Evolutionary conservation across 2,329 filamentous ascomycete species (phyloP).

Genomic region (Exophiala sideris): DNA sequence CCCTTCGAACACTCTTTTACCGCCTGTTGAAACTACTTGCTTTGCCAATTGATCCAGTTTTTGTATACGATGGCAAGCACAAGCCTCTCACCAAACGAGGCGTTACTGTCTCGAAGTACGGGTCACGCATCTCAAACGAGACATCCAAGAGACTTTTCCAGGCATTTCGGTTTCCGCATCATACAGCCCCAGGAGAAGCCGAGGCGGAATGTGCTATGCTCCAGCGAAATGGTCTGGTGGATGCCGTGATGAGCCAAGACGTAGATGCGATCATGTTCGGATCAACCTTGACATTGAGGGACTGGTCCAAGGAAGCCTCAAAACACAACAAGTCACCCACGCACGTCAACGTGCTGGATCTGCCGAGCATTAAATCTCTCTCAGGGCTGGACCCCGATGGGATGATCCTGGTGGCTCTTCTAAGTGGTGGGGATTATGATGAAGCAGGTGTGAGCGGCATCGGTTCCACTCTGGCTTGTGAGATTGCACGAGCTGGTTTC

Average conservation of each 20-base stretch:
- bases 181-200: slow-evolving; percentile 89
- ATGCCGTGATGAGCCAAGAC: slow-evolving; percentile 93
- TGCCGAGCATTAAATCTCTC: slow-evolving; percentile 52
- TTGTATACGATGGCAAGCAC: slow-evolving; percentile 84
- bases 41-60: slow-evolving; percentile 78
- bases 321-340: slow-evolving; percentile 68
- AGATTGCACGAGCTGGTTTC: slow-evolving; percentile 85
- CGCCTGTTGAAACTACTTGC: slow-evolving; percentile 74
- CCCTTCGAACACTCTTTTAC: slow-evolving; percentile 88
- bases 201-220: slow-evolving; percentile 92
- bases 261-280: slow-evolving; percentile 98
- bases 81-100: slow-evolving; percentile 87
- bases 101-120: slow-evolving; percentile 58
- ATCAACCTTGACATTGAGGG: slow-evolving; percentile 71
- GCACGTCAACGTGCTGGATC: slow-evolving; percentile 79
- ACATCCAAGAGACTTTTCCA: slow-evolving; percentile 80
- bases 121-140: slow-evolving; percentile 63
- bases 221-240: slow-evolving; percentile 76
- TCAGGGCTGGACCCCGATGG: slow-evolving; percentile 74
- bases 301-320: slow-evolving; percentile 72
- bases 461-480: slow-evolving; percentile 81
- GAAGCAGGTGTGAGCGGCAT: slow-evolving; percentile 84
- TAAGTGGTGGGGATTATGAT: slow-evolving; percentile 93
- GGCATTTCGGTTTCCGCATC: slow-evolving; percentile 77
- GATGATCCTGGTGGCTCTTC: slow-evolving; percentile 89